Evolutionary conservation across 2,329 filamentous ascomycete species (phyloP), one percentile per base, ranked within the genome.

Genomic region (Chalaropsis thielavioides): DNA sequence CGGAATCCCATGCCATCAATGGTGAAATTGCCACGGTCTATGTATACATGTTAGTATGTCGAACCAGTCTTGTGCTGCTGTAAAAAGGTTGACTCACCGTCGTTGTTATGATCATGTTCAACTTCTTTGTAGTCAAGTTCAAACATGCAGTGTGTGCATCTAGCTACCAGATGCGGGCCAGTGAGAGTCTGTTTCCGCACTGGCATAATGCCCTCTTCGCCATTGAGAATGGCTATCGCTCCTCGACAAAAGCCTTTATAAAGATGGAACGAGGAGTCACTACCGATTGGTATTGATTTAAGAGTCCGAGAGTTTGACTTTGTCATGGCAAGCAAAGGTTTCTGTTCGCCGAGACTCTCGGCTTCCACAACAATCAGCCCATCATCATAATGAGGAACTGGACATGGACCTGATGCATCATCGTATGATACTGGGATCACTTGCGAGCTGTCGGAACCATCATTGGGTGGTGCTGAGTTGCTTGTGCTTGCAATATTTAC

Each of bases 171-270:
- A 0, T 74, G 76, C 73, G 61, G 79, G 77, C 1, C 77, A 76
- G 76, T 54, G 24, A 66, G 64, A 10, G 68, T 64, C 38, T 79
- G 76, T 67, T 80, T 79, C 69, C 78, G 79, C 2, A 78, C 75
- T 68, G 77, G 80, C 69, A 77, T 80, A 59, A 83, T 75, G 6
- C 80, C 81, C 2, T 76, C 71, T 1, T 76, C 77, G 0, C 81
- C 81, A 43, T 74, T 73, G 35, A 78, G 71, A 1, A 79, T 76
- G 17, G 81, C 79, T 59, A 77, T 77, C 6, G 81, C 81, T 0
- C 81, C 81, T 22, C 78, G 76, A 54, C 81, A 84, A 68, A 83
- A 82, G 1, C 80, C 81, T 64, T 80, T 82, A 44, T 79, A 73
- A 10, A 77, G 72, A 61, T 80, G 77, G 68, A 82, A 83, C 0